phyloP scores from a whole-genome alignment of 2,329 filamentous ascomycete genomes.

The Elsinoe arachidis region DNA sequence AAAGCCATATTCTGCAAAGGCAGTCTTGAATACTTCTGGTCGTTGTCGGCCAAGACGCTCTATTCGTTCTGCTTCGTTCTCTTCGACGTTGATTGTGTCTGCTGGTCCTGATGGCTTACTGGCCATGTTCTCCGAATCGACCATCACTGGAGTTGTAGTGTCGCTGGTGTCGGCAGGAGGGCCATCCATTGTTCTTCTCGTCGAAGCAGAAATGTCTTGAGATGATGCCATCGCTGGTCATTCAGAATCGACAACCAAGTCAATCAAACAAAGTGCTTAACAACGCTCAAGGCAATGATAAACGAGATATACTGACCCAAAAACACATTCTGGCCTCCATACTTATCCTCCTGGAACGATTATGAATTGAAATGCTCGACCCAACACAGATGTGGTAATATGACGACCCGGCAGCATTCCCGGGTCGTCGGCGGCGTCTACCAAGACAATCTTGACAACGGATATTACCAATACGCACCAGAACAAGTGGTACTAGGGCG shows the following conservation, averaged over 20 bases:
- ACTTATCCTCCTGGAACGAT: conserved; percentile 1
- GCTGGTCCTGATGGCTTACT: not conserved
- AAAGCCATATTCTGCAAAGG: conserved; percentile 27
- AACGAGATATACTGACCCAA: not conserved
- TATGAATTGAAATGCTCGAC: conserved; percentile 1
- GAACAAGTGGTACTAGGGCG: not conserved
- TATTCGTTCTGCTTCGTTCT: conserved; percentile 3
- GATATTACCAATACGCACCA: not conserved
- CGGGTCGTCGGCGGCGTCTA: conserved; percentile 6
- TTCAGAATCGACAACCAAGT: not conserved
- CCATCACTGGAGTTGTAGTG: not conserved
- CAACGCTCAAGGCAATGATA: not conserved
- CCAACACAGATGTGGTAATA: not conserved
- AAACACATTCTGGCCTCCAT: not conserved
- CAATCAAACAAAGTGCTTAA: not conserved
- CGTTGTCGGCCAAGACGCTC: conserved; percentile 12
- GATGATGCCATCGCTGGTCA: conserved; percentile 3
- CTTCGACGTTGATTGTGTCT: not conserved
- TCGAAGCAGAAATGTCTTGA: not conserved
- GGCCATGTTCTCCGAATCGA: not conserved
- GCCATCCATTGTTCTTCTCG: not conserved
- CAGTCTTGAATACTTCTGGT: conserved; percentile 15
- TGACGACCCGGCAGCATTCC: conserved; percentile 5
- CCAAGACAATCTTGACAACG: not conserved
- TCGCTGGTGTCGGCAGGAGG: not conserved